Evolutionary conservation across 441 rosid genomes (phyloP).

Genomic region (Euphorbia celastroides): DNA sequence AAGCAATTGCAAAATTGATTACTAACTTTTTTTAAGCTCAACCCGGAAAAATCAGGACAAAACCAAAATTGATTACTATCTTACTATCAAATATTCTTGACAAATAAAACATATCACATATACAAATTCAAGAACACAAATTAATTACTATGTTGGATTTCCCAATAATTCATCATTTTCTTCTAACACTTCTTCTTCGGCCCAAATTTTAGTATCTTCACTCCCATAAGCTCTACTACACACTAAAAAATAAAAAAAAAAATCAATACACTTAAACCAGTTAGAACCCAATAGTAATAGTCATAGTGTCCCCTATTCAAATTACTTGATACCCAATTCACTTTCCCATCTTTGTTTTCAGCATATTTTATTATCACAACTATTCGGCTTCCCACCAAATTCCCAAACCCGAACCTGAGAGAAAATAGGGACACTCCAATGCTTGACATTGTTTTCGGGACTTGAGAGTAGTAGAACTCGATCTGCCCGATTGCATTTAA

Average conservation of each 20-base stretch:
- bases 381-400: constrained; percentile 32
- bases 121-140: background rate
- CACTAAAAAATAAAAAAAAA: constrained; percentile 32
- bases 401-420: constrained; percentile 37
- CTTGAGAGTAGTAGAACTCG: constrained; percentile 45
- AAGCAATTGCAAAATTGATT: too few relatives aligned
- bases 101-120: background rate
- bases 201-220: constrained; percentile 24
- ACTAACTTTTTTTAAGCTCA: too few relatives aligned
- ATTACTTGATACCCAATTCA: constrained; percentile 41
- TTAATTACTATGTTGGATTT: background rate
- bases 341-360: constrained; percentile 21
- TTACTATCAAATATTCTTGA: too few relatives aligned
- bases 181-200: constrained; percentile 16
- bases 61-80: too few relatives aligned
- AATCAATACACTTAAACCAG: constrained; percentile 28
- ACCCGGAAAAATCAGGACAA: too few relatives aligned
- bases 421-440: constrained; percentile 34
- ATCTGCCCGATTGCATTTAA: constrained; percentile 43
- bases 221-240: constrained; percentile 37
- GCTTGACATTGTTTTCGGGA: constrained; percentile 47
- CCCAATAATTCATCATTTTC: background rate
- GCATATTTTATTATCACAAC: constrained; percentile 20
- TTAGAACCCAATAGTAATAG: constrained; percentile 45
- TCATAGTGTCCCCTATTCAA: constrained; percentile 44